Percentiles rank a stretch among this genome's conserved stretches.
Evolutionary conservation across 495 filamentous ascomycete genomes (phyloP).

Genomic region (Daldinia childiae): DNA sequence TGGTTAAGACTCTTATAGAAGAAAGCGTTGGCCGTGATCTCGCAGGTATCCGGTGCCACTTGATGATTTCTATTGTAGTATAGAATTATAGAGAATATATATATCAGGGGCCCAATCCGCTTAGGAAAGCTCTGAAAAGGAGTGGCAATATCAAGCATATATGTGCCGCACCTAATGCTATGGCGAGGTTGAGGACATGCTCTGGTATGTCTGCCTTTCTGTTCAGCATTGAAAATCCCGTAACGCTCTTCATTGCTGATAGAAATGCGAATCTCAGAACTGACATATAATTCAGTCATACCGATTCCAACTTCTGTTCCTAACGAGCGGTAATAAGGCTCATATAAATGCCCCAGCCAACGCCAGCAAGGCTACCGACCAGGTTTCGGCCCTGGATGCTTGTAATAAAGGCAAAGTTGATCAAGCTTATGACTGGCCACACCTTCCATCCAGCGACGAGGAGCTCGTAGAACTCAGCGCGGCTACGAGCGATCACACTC

Average conservation of each 20-base stretch:
- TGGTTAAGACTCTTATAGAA: not conserved
- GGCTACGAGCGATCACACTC: constrained; percentile 45
- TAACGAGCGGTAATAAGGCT: constrained; percentile 68
- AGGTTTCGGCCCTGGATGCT: constrained; percentile 79
- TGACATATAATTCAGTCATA: not conserved
- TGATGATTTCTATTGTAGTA: not conserved
- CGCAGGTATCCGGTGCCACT: not conserved
- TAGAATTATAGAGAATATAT: not conserved
- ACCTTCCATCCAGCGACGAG: constrained; percentile 80
- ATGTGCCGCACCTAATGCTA: not conserved
- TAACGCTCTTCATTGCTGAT: not conserved
- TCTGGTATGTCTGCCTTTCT: not conserved
- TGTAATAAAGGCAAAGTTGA: constrained; percentile 80
- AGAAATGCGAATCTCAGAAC: not conserved
- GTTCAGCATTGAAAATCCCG: not conserved
- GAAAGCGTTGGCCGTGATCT: too few relatives aligned
- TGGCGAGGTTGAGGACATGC: not conserved
- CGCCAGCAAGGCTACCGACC: constrained; percentile 79
- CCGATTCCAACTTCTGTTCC: not conserved
- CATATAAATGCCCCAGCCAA: constrained; percentile 89
- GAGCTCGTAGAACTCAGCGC: constrained; percentile 73
- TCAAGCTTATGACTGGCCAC: constrained; percentile 81
- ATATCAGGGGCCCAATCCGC: not conserved
- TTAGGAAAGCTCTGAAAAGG: not conserved
- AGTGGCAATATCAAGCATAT: not conserved